Evolutionary conservation across 2,329 filamentous ascomycete genomes (phyloP).

Genomic region (Xylariaceae sp.): DNA sequence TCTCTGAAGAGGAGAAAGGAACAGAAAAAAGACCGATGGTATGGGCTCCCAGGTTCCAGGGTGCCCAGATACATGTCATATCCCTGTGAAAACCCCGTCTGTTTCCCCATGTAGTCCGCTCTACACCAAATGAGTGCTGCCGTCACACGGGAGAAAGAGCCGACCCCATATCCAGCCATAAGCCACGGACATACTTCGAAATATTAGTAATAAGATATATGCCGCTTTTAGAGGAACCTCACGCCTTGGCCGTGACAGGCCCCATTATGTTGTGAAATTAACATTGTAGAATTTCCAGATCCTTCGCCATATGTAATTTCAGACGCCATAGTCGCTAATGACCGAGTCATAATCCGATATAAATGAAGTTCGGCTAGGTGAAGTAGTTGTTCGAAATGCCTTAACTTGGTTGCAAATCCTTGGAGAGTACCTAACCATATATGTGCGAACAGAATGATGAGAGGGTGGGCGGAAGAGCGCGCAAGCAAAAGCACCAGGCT

Average conservation of each 20-base stretch:
- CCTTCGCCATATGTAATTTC: neutral
- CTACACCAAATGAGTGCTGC: constrained; percentile 21
- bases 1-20: neutral
- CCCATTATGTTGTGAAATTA: constrained; percentile 4
- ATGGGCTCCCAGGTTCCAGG: neutral
- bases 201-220: constrained; percentile 4
- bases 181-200: constrained; percentile 12
- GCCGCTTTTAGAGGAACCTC: neutral
- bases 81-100: constrained; percentile 14
- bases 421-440: neutral
- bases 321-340: constrained; percentile 4
- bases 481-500: neutral
- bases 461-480: neutral
- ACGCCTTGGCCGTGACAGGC: constrained; percentile 1
- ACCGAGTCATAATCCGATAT: constrained; percentile 6
- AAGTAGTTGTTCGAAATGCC: neutral
- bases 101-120: constrained; percentile 16
- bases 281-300: constrained; percentile 2
- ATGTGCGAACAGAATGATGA: constrained; percentile 1
- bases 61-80: constrained; percentile 13
- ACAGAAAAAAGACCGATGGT: constrained; percentile 1
- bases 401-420: constrained; percentile 1
- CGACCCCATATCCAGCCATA: constrained; percentile 19
- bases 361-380: constrained; percentile 6
- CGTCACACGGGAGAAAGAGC: constrained; percentile 11